Base-by-base conservation (phyloP, 108 stramenopile species). In the Licmophora abbreviata region DNA sequence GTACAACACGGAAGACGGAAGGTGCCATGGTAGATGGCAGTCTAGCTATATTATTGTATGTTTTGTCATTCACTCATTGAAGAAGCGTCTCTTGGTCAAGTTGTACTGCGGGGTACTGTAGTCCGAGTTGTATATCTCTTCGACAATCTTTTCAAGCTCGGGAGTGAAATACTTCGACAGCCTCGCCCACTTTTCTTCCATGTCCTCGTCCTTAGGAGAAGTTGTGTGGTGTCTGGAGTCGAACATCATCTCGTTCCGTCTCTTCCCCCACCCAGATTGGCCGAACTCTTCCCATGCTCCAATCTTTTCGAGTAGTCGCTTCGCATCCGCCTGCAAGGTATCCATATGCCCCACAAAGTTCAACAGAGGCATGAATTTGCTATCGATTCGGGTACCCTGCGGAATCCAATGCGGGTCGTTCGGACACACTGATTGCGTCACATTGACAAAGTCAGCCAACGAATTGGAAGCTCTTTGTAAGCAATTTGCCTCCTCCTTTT, bases 211-310 rank as follows among this genome's bases (percentile, higher is more conserved):
- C n/a, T n/a, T n/a, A n/a, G n/a, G n/a, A n/a, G n/a, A n/a, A n/a
- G n/a, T n/a, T n/a, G n/a, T n/a, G n/a, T n/a, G n/a, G n/a, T n/a
- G n/a, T n/a, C n/a, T 34, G 22, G 58, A 33, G 12, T 21, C 31
- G 64, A 82, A 74, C 20, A 82, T 70, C 23, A 47, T 29, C 12
- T 65, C 54, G 31, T 64, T 64, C 0, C 59, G 30, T 31, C 51
- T 5, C 10, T 33, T 11, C 0, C 73, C 73, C 77, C 77, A 79
- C 4, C 77, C 77, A 12, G 31, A 41, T 22, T 29, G 42, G 28
- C 77, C 70, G 46, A 47, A 74, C 1, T 64, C 35, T 15, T 79
- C 57, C 61, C 62, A 79, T 9, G 69, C 69, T 20, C 44, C 45
- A 15, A 71, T 37, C 4, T 45, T 41, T 37, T 46, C 43, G 37